Evolutionary conservation across 169 alveolate genomes (phyloP).

Genomic region (Perkinsus olseni): DNA sequence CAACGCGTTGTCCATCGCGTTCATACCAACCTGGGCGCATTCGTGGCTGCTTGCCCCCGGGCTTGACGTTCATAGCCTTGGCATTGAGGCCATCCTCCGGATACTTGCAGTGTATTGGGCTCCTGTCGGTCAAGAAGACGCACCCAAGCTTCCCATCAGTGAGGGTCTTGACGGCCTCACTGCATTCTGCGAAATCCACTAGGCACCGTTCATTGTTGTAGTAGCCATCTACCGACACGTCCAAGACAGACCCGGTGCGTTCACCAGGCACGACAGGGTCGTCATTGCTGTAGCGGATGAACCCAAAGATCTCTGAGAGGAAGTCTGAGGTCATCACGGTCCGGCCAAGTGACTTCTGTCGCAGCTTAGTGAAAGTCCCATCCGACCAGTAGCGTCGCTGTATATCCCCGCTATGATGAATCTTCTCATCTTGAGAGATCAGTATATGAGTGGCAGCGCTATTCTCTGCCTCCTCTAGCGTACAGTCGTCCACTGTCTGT

Average conservation of each 20-base stretch:
- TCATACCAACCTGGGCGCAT: background rate
- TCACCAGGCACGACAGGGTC: background rate
- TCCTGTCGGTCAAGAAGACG: background rate
- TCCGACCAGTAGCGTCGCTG: background rate
- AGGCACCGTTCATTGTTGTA: background rate
- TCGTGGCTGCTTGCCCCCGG: background rate
- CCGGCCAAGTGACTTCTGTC: background rate
- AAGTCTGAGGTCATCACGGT: background rate
- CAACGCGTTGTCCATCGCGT: background rate
- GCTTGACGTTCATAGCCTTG: background rate
- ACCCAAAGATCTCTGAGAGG: background rate
- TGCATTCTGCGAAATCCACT: background rate
- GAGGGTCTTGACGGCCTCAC: background rate
- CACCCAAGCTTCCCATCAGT: background rate
- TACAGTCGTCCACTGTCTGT: background rate
- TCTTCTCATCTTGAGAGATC: background rate
- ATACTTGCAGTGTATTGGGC: background rate
- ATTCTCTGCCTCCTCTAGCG: background rate
- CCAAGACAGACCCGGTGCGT: background rate
- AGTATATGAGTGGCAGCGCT: background rate
- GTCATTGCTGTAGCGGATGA: background rate
- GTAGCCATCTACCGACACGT: background rate
- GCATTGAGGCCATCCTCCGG: background rate
- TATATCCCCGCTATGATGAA: background rate
- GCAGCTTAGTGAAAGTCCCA: background rate